Conservation (phyloP, 2,329 filamentous ascomycete species). For the Pyricularia grisea region DNA sequence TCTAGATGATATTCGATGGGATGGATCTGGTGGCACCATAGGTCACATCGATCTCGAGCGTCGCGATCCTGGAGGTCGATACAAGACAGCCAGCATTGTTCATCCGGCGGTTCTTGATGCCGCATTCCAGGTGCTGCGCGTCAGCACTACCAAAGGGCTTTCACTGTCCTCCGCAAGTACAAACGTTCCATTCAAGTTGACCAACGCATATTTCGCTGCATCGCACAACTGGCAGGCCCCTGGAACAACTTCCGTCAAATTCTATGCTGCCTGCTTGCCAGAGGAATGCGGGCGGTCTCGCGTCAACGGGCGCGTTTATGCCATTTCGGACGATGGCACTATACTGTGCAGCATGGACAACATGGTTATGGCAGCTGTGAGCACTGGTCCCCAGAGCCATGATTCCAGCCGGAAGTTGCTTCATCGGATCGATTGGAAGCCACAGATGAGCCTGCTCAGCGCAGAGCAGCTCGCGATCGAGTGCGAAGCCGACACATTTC, state of each 20-base stretch:
- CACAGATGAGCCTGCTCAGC: background rate
- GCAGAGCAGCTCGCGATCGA: background rate
- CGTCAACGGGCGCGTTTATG: background rate
- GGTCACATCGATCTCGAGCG: background rate
- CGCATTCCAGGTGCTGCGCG: slow-evolving; percentile 20
- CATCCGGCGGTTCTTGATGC: slow-evolving; percentile 25
- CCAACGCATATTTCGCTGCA: background rate
- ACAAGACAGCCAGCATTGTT: slow-evolving; percentile 13
- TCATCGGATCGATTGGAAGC: background rate
- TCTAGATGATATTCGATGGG: background rate
- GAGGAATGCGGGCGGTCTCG: background rate
- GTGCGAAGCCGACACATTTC: background rate
- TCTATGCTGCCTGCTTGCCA: background rate
- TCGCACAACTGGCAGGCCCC: background rate
- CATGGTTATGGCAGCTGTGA: background rate
- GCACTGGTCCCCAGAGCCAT: background rate
- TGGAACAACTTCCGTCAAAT: background rate
- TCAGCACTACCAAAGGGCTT: background rate
- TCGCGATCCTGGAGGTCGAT: background rate
- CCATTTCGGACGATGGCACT: background rate
- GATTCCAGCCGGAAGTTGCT: background rate
- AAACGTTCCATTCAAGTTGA: background rate
- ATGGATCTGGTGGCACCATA: background rate
- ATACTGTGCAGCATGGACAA: background rate
- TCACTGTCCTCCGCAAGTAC: background rate